These are phyloP conservation scores for Primulina eburnea DNA, from an alignment of 257 asterid genomes.

Conservation along the genomic window DNA sequence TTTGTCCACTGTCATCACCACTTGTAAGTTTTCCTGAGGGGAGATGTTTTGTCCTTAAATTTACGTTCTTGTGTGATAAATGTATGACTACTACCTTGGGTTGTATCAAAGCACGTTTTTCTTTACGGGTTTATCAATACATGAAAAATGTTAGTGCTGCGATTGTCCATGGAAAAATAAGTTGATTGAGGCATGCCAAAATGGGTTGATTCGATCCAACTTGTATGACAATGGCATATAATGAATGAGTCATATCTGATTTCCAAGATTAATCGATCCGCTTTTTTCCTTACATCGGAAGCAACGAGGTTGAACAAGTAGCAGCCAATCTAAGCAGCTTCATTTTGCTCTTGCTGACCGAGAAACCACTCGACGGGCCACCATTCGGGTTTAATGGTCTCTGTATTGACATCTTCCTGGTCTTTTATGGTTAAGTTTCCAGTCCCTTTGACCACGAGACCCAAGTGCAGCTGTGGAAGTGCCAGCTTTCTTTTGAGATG, in stretches of 20 bases:
- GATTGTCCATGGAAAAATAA: too few relatives aligned
- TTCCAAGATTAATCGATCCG: too few relatives aligned
- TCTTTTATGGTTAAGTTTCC: conserved; percentile 46
- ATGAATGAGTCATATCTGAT: too few relatives aligned
- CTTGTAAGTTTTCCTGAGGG: conserved; percentile 15
- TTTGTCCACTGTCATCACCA: conserved; percentile 45
- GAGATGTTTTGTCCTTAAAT: neutral
- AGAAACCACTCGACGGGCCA: conserved; percentile 83
- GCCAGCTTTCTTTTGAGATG: conserved; percentile 65
- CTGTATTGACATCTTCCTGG: conserved; percentile 52
- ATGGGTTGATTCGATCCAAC: too few relatives aligned
- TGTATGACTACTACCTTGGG: neutral
- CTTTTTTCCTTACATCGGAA: neutral
- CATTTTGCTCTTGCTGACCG: conserved; percentile 37
- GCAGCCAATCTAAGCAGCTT: conserved; percentile 32
- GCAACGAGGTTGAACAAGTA: neutral
- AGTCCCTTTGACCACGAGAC: conserved; percentile 47
- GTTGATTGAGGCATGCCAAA: too few relatives aligned
- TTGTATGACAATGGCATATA: too few relatives aligned
- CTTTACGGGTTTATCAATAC: neutral
- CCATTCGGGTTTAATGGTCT: conserved; percentile 71
- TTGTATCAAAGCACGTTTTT: neutral
- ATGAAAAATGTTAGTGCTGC: neutral
- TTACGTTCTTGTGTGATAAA: neutral
- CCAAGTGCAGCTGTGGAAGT: conserved; percentile 73